These are phyloP conservation scores for Conoideocrella luteorostrata DNA, from an alignment of 2,329 filamentous ascomycete species.

Conservation along the genomic window DNA sequence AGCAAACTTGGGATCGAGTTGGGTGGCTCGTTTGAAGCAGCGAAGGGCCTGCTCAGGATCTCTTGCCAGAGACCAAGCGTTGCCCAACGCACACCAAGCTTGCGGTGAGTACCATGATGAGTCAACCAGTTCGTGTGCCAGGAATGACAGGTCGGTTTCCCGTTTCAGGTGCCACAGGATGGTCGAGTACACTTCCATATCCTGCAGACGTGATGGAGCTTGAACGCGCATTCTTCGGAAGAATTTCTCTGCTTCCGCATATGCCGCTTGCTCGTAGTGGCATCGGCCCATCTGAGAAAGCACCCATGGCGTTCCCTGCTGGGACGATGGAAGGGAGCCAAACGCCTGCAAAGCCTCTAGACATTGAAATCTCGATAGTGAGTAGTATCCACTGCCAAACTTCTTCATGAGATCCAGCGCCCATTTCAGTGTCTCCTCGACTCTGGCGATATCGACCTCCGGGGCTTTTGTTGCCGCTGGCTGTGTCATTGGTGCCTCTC, in stretches of 20 bases:
- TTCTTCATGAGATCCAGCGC: constrained; percentile 76
- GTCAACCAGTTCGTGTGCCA: constrained; percentile 86
- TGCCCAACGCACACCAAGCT: constrained; percentile 92
- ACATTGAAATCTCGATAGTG: constrained; percentile 72
- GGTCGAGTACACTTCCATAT: constrained; percentile 98
- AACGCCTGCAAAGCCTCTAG: constrained; percentile 71
- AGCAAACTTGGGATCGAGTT: constrained; percentile 82
- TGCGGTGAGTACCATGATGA: constrained; percentile 83
- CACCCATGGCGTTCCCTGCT: constrained; percentile 91
- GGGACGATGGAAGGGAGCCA: constrained; percentile 60
- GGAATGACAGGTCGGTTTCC: constrained; percentile 83
- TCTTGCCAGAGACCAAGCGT: constrained; percentile 84
- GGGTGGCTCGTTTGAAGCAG: constrained; percentile 91
- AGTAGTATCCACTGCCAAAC: constrained; percentile 72
- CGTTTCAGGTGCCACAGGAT: constrained; percentile 97
- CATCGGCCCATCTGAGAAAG: constrained; percentile 85
- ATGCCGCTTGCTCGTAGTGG: constrained; percentile 83
- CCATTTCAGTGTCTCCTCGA: constrained; percentile 69
- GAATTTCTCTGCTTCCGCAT: constrained; percentile 78
- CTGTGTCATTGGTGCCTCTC: constrained; percentile 33
- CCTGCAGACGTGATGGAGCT: constrained; percentile 76
- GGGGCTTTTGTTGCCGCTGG: constrained; percentile 30
- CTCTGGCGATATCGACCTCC: constrained; percentile 53
- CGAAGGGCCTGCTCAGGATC: constrained; percentile 92
- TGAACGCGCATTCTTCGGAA: constrained; percentile 75